Evolutionary conservation across 176 grass and related monocot genomes (phyloP), one percentile per base, ranked within the genome.

Genomic region (Stipa capillata): DNA sequence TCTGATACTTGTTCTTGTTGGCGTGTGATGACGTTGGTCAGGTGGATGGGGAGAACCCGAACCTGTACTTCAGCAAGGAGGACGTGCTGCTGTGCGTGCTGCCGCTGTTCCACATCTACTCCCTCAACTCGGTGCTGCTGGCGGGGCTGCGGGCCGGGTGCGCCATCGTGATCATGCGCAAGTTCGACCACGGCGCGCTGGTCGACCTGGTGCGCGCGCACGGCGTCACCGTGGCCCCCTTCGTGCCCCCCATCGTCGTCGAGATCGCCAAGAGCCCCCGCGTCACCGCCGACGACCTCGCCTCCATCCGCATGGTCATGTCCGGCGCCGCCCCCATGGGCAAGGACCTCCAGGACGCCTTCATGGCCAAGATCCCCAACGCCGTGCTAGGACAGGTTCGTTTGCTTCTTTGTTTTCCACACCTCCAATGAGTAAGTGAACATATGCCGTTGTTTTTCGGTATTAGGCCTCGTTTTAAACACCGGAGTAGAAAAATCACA

Each of bases 101-200:
- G 55, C 94, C 94, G 52, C 84, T 97, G 66, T 97, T 97, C 91
- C 94, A 97, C 82, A 97, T 97, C 86, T 97, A 97, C 91, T 97
- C 91, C 45, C 87, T 97, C 40, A 97, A 97, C 82, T 94, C 94
- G 35, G 89, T 97, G 84, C 86, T 97, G 41, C 91, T 97, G 12
- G 92, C 91, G 3, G 91, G 84, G 18, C 87, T 97, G 3, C 78
- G 94, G 4, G 91, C 88, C 20, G 94, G 94, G 0, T 84, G 82
- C 50, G 85, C 91, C 33, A 90, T 97, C 42, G 70, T 97, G 62
- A 85, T 86, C 58, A 83, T 97, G 94, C 90, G 84, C 82, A 94
- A 90, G 82, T 97, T 97, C 78, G 94, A 97, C 18, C 56, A 88
- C 34, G 87, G 59, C 41, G 89, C 89, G 74, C 81, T 97, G 87